Evolutionary conservation across 2,329 filamentous ascomycete genomes (phyloP).

Genomic region (Chaetomiaceae sp.): DNA sequence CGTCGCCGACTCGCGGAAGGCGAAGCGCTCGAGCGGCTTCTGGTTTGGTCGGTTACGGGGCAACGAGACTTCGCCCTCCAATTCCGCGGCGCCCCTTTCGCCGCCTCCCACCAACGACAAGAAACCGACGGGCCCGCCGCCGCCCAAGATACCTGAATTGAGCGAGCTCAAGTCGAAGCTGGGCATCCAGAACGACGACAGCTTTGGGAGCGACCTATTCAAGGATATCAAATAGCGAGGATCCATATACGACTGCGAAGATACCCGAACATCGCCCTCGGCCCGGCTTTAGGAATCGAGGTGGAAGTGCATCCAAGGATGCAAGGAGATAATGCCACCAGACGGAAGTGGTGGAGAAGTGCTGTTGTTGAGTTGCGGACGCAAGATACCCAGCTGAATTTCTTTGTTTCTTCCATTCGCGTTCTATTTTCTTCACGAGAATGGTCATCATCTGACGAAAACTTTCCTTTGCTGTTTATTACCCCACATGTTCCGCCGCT

Average conservation of each 20-base stretch:
- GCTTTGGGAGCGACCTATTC: constrained; percentile 51
- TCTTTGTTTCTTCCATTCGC: constrained; percentile 9
- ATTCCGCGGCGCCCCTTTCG: constrained; percentile 33
- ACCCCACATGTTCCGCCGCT: constrained; percentile 5
- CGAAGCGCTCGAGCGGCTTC: constrained; percentile 53
- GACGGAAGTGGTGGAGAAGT: background rate
- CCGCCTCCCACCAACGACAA: constrained; percentile 25
- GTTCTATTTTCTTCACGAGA: constrained; percentile 17
- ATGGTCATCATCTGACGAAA: constrained; percentile 26
- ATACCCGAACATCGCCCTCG: too few species aligned
- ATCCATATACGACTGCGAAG: background rate
- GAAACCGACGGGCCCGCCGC: constrained; percentile 47
- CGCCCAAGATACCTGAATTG: constrained; percentile 59
- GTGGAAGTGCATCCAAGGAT: background rate
- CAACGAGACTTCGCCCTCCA: constrained; percentile 32
- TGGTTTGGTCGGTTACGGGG: constrained; percentile 55
- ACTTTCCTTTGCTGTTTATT: constrained; percentile 18
- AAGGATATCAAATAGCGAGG: constrained; percentile 52
- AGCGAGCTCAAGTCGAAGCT: constrained; percentile 48
- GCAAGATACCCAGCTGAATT: constrained; percentile 31
- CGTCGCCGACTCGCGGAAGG: constrained; percentile 48
- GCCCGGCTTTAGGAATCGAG: too few species aligned
- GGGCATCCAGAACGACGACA: constrained; percentile 41
- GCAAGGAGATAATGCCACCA: background rate
- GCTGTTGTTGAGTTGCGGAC: constrained; percentile 24